Percentiles rank a stretch among this genome's conserved stretches.
phyloP scores from a whole-genome alignment of 495 filamentous ascomycete genomes.

The Baudoinia panamericana region DNA sequence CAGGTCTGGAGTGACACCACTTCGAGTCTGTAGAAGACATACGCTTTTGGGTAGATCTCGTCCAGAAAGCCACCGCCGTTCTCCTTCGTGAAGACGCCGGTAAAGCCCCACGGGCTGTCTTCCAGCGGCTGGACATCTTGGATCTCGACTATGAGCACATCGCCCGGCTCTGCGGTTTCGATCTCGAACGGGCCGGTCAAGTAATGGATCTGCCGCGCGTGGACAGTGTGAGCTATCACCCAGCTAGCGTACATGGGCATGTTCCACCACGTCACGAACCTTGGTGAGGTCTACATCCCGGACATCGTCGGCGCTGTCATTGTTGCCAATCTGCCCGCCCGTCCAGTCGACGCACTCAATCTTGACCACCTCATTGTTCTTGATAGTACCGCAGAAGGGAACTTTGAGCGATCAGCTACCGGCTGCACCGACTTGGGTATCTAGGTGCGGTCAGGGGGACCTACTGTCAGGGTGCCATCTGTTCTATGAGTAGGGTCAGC shows the following conservation, averaged over 20 bases:
- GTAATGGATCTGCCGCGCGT: slow-evolving; percentile 74
- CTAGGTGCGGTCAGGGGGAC: slow-evolving; percentile 17
- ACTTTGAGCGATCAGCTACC: slow-evolving; percentile 37
- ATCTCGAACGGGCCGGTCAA: slow-evolving; percentile 86
- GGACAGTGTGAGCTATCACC: too few species aligned
- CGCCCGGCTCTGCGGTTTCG: slow-evolving; percentile 73
- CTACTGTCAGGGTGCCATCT: slow-evolving; percentile 88
- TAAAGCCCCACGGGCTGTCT: slow-evolving; percentile 84
- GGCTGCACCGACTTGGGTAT: too few species aligned
- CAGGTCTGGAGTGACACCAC: too few species aligned
- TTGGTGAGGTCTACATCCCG: slow-evolving; percentile 74
- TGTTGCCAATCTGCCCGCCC: slow-evolving; percentile 70
- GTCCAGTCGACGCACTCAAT: slow-evolving; percentile 76
- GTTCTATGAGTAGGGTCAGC: slow-evolving; percentile 42
- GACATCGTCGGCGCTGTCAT: slow-evolving; percentile 81
- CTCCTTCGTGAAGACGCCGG: slow-evolving; percentile 64
- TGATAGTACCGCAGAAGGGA: slow-evolving; percentile 60
- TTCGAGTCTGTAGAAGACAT: slow-evolving; percentile 20
- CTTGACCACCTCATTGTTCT: slow-evolving; percentile 79
- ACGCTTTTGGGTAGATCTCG: slow-evolving; percentile 76
- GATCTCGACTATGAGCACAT: slow-evolving; percentile 80
- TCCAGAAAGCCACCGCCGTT: slow-evolving; percentile 92
- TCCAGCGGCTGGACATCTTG: slow-evolving; percentile 90
- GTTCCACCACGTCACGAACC: too few species aligned
- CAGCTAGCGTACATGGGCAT: too few species aligned